Percentiles rank a stretch among this genome's conserved stretches.
Evolutionary conservation across 2,329 filamentous ascomycete species (phyloP).

Genomic region (Trichoderma arundinaceum): DNA sequence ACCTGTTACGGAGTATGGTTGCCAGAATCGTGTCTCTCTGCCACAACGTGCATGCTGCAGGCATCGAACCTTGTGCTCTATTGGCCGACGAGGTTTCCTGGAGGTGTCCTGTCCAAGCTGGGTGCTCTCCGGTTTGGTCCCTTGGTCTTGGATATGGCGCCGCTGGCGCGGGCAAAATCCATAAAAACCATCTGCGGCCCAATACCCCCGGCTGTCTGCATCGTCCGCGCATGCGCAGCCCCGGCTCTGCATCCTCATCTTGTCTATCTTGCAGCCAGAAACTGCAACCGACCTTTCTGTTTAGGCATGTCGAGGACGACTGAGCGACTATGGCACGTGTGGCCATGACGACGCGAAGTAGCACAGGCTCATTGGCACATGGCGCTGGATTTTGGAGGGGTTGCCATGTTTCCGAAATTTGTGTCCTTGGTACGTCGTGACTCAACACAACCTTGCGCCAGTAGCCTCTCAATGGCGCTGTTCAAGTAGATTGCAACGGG

Average conservation of each 20-base stretch:
- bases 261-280: slow-evolving; percentile 30
- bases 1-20: not conserved
- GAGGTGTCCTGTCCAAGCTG: not conserved
- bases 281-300: slow-evolving; percentile 27
- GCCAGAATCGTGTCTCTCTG: slow-evolving; percentile 4
- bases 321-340: slow-evolving; percentile 14
- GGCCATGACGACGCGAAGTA: slow-evolving; percentile 14
- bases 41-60: slow-evolving; percentile 1
- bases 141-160: slow-evolving; percentile 20
- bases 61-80: not conserved
- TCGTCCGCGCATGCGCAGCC: slow-evolving; percentile 21
- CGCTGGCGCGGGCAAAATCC: slow-evolving; percentile 30
- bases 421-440: not conserved
- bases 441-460: not conserved
- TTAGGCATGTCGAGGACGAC: slow-evolving; percentile 22
- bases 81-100: slow-evolving; percentile 23
- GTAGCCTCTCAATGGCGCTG: slow-evolving; percentile 2
- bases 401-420: slow-evolving; percentile 9
- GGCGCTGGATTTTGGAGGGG: slow-evolving; percentile 3
- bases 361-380: slow-evolving; percentile 2
- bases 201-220: slow-evolving; percentile 25
- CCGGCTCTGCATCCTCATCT: slow-evolving; percentile 27
- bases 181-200: slow-evolving; percentile 21
- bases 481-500: not conserved
- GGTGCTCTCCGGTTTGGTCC: not conserved